Conservation (phyloP, 2,329 filamentous ascomycete genomes). For the Calonectria naviculata region DNA sequence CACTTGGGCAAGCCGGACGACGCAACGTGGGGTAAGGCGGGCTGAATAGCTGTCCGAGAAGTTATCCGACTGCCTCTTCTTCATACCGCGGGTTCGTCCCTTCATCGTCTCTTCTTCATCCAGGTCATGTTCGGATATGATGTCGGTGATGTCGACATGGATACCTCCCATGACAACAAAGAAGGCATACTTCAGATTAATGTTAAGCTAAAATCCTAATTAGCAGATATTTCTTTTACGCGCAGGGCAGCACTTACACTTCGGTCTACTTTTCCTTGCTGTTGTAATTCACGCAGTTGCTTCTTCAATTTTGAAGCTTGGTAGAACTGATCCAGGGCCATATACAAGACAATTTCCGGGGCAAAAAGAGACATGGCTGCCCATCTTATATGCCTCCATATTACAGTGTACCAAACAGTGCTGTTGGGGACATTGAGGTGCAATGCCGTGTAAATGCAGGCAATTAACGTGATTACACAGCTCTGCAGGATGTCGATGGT, state of each 20-base stretch:
- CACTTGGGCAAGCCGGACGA: slow-evolving; percentile 19
- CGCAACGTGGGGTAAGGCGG: slow-evolving; percentile 12
- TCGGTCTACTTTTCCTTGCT: neutral
- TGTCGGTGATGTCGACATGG: slow-evolving; percentile 23
- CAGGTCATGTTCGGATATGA: neutral
- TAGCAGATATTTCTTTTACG: neutral
- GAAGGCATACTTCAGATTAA: slow-evolving; percentile 39
- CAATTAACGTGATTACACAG: slow-evolving; percentile 46
- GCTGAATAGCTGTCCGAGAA: slow-evolving; percentile 10
- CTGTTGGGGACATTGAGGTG: slow-evolving; percentile 48
- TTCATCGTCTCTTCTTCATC: neutral
- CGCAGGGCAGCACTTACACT: neutral
- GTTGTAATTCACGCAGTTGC: neutral
- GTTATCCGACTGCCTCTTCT: neutral
- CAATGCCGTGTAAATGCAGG: slow-evolving; percentile 51
- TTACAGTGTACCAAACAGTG: neutral
- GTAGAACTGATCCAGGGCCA: slow-evolving; percentile 28
- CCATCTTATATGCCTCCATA: slow-evolving; percentile 41
- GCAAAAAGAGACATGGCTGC: slow-evolving; percentile 42
- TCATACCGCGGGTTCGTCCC: neutral
- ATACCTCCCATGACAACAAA: slow-evolving; percentile 46
- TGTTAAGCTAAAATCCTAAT: neutral
- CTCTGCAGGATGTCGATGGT: slow-evolving; percentile 46
- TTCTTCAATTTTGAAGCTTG: slow-evolving; percentile 9
- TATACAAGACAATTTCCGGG: slow-evolving; percentile 46